A percentile compares a stretch with the other conserved stretches of the same genome.
phyloP scores from a whole-genome alignment of 768 basidiomycete species.

The Tricholoma terreum region DNA sequence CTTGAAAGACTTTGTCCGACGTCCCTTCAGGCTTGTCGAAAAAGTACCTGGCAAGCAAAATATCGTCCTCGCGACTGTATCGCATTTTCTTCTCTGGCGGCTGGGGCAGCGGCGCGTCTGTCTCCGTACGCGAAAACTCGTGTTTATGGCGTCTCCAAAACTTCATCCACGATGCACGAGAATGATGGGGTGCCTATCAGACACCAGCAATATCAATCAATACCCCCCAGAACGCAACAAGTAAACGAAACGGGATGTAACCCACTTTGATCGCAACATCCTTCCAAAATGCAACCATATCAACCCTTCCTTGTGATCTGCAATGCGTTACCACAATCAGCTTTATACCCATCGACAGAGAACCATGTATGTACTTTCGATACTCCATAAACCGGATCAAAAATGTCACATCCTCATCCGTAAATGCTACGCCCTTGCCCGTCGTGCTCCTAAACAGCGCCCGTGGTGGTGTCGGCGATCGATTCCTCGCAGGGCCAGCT shows the following conservation, averaged over 20 bases:
- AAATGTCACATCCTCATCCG: constrained; percentile 77
- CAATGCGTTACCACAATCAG: constrained; percentile 3
- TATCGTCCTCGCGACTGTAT: constrained; percentile 76
- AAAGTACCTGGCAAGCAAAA: constrained; percentile 76
- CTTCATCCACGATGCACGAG: constrained; percentile 93
- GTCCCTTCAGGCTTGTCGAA: constrained; percentile 72
- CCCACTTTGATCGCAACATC: constrained; percentile 66
- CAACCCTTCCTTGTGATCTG: constrained; percentile 56
- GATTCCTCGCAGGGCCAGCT: constrained; percentile 39
- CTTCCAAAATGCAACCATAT: constrained; percentile 81
- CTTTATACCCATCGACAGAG: background rate
- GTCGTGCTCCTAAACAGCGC: constrained; percentile 82
- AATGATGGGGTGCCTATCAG: constrained; percentile 79
- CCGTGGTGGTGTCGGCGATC: constrained; percentile 79
- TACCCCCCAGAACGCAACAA: too few species aligned
- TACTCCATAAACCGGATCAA: constrained; percentile 76
- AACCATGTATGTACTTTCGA: constrained; percentile 52
- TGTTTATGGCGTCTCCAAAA: constrained; percentile 88
- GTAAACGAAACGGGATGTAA: background rate
- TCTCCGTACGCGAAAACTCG: constrained; percentile 65
- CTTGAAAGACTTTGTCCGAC: constrained; percentile 81
- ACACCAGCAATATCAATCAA: constrained; percentile 2
- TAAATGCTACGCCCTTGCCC: constrained; percentile 88
- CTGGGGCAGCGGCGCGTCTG: constrained; percentile 66
- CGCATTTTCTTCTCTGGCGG: constrained; percentile 88